Evolutionary conservation across 225 moss, liverwort and hornwort species (phyloP), one percentile per base, ranked within the genome.

Genomic region (Physcomitrellopsis africana): DNA sequence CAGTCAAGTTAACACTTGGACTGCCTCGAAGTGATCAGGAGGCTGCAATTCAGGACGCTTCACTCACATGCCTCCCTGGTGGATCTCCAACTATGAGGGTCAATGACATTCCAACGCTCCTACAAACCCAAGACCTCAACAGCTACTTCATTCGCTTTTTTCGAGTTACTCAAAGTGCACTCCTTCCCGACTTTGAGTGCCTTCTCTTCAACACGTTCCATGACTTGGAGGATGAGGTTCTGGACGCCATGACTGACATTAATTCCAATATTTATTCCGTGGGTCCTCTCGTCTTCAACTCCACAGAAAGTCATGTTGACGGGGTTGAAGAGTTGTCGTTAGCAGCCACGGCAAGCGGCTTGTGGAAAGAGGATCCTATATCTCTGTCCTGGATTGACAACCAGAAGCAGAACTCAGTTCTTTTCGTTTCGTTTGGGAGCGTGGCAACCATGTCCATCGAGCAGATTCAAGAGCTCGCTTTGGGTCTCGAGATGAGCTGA

Each of bases 231-330:
- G 72, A 74, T 7, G 67, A 52, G 0, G 22, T 76, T 0, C 27
- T 86, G 8, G 46, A 68, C 42, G 75, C 71, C 32, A 56, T 57
- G 59, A 10, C 11, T 0, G 59, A 26, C 1, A 5, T 65, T 65
- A 53, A 76, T 5, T 44, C 70, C 3, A 74, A 61, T 0, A 45
- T 82, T 0, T 63, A 73, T 55, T 46, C 57, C 0, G 27, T 80
- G 0, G 86, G 82, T 23, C 86, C 82, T 3, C 80, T 86, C 12
- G 55, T 74, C 8, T 45, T 86, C 66, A 60, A 63, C 7, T 0
- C 53, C 3, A 14, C 7, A 8, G 1, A 29, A 4, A 29, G 29
- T 29, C 29, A 2, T 7, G 67, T 16, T 0, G 19, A 66, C 1
- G 60, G 67, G 0, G 54, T 49, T 1, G 60, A 74, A 1, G 61